Conservation (phyloP, 2,329 filamentous ascomycete species). For the Mycosphaerelloides madeirae region DNA sequence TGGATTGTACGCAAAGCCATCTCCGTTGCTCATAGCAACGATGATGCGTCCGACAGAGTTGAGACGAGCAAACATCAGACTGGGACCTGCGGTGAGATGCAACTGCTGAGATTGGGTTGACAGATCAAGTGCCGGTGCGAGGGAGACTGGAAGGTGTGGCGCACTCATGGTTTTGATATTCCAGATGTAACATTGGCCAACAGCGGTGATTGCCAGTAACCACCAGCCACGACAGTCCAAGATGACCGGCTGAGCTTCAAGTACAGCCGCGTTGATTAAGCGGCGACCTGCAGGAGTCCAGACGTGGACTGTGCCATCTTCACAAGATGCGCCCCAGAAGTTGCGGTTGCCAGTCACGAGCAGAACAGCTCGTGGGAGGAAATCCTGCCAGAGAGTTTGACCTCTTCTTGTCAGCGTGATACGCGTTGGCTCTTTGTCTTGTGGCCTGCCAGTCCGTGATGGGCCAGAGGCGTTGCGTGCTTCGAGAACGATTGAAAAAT, state of each 20-base stretch:
- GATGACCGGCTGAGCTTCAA: slow-evolving; percentile 92
- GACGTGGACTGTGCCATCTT: slow-evolving; percentile 82
- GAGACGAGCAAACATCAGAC: slow-evolving; percentile 83
- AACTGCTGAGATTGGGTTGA: slow-evolving; percentile 73
- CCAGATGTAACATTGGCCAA: slow-evolving; percentile 89
- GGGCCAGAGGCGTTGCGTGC: slow-evolving; percentile 71
- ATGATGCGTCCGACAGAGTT: slow-evolving; percentile 83
- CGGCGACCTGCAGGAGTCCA: slow-evolving; percentile 91
- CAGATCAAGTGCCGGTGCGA: slow-evolving; percentile 83
- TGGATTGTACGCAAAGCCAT: slow-evolving; percentile 85
- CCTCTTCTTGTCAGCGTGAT: slow-evolving; percentile 78
- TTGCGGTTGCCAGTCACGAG: slow-evolving; percentile 83
- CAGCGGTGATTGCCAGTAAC: slow-evolving; percentile 82
- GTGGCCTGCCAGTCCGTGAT: slow-evolving; percentile 53
- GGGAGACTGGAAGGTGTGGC: slow-evolving; percentile 82
- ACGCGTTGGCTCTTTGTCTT: slow-evolving; percentile 75
- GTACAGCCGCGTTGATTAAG: slow-evolving; percentile 73
- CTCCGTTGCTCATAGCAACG: slow-evolving; percentile 88
- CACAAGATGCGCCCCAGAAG: slow-evolving; percentile 89
- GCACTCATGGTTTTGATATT: slow-evolving; percentile 71
- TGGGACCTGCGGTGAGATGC: slow-evolving; percentile 73
- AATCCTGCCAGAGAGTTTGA: slow-evolving; percentile 86
- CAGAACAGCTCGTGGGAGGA: slow-evolving; percentile 78
- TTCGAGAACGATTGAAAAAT: slow-evolving; percentile 68
- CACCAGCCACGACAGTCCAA: slow-evolving; percentile 85